Percentiles rank a stretch among this genome's conserved stretches.
phyloP scores from a whole-genome alignment of 2,329 filamentous ascomycete genomes.

The Monosporascus cannonballus region DNA sequence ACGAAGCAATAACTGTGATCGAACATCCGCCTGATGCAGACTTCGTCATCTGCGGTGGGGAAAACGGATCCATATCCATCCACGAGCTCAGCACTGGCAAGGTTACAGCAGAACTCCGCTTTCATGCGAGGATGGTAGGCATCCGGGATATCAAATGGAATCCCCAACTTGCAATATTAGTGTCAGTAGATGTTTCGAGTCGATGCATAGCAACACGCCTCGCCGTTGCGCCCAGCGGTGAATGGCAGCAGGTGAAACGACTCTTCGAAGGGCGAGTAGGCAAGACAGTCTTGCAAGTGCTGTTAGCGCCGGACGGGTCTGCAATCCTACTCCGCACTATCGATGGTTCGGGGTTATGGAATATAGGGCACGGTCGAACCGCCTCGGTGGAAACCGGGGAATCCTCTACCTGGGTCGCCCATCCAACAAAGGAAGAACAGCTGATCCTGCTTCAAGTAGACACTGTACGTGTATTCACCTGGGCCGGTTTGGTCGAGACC shows the following conservation, averaged over 20 bases:
- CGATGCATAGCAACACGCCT: not conserved
- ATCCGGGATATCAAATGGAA: too few relatives aligned
- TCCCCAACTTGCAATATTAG: not conserved
- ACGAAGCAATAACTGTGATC: not conserved
- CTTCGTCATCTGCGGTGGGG: conserved; percentile 8
- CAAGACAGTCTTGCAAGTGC: not conserved
- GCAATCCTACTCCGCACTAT: too few relatives aligned
- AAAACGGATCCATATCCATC: conserved; percentile 11
- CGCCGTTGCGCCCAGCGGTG: not conserved
- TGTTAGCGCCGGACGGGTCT: too few relatives aligned
- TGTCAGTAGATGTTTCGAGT: not conserved
- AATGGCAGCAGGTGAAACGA: not conserved
- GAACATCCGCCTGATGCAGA: not conserved
- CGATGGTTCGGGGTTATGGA: too few relatives aligned
- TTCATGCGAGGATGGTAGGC: not conserved
- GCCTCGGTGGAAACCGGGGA: too few relatives aligned
- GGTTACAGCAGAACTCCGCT: conserved; percentile 4
- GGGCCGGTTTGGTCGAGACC: too few relatives aligned
- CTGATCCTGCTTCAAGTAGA: too few relatives aligned
- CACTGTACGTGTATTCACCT: too few relatives aligned
- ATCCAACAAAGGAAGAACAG: too few relatives aligned
- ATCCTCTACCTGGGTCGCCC: too few relatives aligned
- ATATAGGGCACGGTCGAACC: too few relatives aligned
- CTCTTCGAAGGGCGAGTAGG: not conserved
- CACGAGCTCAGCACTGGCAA: conserved; percentile 9